Evolutionary conservation across 1,284 basidiomycete species (phyloP).

Genomic region (Pseudozyma sp.): DNA sequence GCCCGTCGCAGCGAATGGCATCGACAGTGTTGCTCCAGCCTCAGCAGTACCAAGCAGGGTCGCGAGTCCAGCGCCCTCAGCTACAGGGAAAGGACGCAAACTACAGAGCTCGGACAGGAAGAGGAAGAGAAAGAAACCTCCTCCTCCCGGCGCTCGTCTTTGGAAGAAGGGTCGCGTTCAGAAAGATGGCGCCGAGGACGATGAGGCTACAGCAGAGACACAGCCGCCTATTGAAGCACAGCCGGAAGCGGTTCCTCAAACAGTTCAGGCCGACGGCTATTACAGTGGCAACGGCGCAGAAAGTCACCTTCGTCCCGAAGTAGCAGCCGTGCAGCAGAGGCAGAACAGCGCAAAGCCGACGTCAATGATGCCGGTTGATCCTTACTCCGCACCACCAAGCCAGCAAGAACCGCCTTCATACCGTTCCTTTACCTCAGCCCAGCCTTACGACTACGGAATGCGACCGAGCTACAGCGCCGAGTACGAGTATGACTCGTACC

Average conservation of each 20-base stretch:
- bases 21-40: neutral
- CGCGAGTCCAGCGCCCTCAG: constrained; percentile 16
- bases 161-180: constrained; percentile 51
- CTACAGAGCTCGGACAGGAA: constrained; percentile 1
- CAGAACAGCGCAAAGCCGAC: neutral
- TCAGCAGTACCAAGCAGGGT: constrained; percentile 20
- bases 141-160: constrained; percentile 40
- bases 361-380: neutral
- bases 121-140: constrained; percentile 39
- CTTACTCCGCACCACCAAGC: neutral
- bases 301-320: too few species aligned
- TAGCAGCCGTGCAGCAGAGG: too few species aligned
- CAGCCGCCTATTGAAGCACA: neutral
- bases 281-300: neutral
- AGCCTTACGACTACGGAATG: constrained; percentile 7
- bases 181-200: constrained; percentile 24
- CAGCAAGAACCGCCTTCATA: neutral
- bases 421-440: neutral
- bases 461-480: constrained; percentile 13
- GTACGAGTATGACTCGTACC: constrained; percentile 2
- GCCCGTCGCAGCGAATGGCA: neutral
- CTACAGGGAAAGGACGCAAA: constrained; percentile 1
- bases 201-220: neutral
- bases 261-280: neutral
- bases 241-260: neutral